Percentiles rank a stretch among this genome's conserved stretches.
phyloP scores from a whole-genome alignment of 345 rosid species.

The Pistacia vera region DNA sequence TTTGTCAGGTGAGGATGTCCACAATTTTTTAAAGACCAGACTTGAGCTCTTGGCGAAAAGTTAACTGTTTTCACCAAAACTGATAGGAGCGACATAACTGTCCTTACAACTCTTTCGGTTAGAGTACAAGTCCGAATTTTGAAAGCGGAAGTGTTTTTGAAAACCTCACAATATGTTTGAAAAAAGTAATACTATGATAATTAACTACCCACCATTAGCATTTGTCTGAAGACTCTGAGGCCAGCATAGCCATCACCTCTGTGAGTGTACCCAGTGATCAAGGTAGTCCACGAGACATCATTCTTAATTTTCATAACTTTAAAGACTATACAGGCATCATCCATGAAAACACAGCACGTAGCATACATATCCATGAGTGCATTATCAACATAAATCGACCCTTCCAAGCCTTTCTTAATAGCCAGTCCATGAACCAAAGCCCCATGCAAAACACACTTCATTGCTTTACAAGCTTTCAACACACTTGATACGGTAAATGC shows the following conservation, averaged over 20 bases:
- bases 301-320: conserved; percentile 49
- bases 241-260: conserved; percentile 65
- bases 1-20: no score
- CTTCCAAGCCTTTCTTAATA: conserved; percentile 61
- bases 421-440: conserved; percentile 65
- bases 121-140: no score
- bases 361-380: conserved; percentile 78
- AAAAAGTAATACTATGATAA: not conserved
- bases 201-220: conserved; percentile 54
- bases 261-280: conserved; percentile 85
- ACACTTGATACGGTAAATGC: conserved; percentile 69
- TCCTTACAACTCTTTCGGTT: no score
- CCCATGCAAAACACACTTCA: conserved; percentile 56
- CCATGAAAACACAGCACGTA: conserved; percentile 57
- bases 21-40: no score
- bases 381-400: conserved; percentile 68
- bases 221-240: conserved; percentile 61
- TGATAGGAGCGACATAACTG: no score
- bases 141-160: no score
- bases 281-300: conserved; percentile 78
- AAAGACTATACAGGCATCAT: conserved; percentile 62
- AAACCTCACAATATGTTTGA: not conserved
- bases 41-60: no score
- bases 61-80: no score
- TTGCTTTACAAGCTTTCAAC: conserved; percentile 72